Evolutionary conservation across 129 eudicot genomes (phyloP).

Genomic region (Deinandra increscens): DNA sequence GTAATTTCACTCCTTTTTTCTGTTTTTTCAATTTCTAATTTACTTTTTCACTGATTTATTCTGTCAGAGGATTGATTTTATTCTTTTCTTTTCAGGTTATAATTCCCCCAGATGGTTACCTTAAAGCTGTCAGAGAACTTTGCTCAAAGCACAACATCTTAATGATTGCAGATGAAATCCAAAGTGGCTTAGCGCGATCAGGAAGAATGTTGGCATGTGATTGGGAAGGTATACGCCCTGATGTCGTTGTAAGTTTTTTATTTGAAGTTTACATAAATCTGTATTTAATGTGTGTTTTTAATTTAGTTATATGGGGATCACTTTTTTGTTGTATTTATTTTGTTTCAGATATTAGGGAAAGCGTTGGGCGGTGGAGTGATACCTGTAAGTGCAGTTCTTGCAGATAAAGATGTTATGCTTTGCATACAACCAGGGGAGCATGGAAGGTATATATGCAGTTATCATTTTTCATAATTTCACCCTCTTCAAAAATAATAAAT

Average conservation of each 20-base stretch:
- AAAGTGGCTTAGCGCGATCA: slow-evolving; percentile 92
- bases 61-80: background rate
- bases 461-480: too few species aligned
- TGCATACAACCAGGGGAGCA: slow-evolving; percentile 96
- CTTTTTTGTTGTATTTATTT: slow-evolving; percentile 10
- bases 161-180: slow-evolving; percentile 99
- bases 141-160: slow-evolving; percentile 76
- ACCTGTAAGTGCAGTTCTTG: slow-evolving; percentile 98
- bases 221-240: slow-evolving; percentile 96
- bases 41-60: background rate
- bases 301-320: background rate
- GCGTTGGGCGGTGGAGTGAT: slow-evolving; percentile 98
- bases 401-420: slow-evolving; percentile 72
- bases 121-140: slow-evolving; percentile 86
- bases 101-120: slow-evolving; percentile 90
- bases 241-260: slow-evolving; percentile 67
- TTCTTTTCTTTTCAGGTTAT: slow-evolving; percentile 56
- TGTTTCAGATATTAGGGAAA: slow-evolving; percentile 80
- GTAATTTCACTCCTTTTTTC: slow-evolving; percentile 11
- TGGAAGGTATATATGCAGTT: slow-evolving; percentile 60
- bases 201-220: slow-evolving; percentile 97
- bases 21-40: background rate
- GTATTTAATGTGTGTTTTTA: background rate
- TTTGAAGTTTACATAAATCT: background rate
- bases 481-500: background rate